Conservation (phyloP, 106 monocot genomes). For the Dendrobium officinale region DNA sequence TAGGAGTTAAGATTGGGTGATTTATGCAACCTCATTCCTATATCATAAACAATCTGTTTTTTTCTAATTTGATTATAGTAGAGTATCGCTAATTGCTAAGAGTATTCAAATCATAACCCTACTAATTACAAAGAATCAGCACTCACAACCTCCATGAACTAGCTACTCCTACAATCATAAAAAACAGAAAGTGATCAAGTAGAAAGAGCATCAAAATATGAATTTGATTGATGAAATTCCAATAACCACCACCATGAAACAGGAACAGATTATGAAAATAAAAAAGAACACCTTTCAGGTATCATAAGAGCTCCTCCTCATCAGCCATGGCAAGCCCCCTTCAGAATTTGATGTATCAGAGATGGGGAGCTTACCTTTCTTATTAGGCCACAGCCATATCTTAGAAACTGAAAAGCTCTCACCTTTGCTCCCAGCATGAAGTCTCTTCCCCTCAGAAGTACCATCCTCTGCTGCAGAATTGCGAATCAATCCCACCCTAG, state of each 20-base stretch:
- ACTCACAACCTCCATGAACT: not conserved
- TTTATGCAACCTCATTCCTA: not conserved
- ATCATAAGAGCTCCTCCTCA: constrained; percentile 22
- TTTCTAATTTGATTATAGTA: not conserved
- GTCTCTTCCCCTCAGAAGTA: constrained; percentile 34
- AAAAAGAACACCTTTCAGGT: constrained; percentile 24
- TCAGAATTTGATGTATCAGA: constrained; percentile 29
- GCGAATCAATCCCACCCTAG: constrained; percentile 6
- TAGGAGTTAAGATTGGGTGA: not conserved
- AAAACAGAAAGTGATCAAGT: not conserved
- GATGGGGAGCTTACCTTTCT: constrained; percentile 56
- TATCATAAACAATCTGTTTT: no score
- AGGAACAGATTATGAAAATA: constrained; percentile 1
- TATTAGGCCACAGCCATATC: constrained; percentile 74
- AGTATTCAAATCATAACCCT: not conserved
- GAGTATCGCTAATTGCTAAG: not conserved
- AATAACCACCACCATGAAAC: not conserved
- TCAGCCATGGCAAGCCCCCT: constrained; percentile 41
- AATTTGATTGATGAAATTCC: constrained; percentile 15
- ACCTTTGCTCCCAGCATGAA: constrained; percentile 54
- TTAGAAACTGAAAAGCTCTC: constrained; percentile 87
- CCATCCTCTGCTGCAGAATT: constrained; percentile 16
- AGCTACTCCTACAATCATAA: not conserved
- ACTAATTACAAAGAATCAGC: not conserved
- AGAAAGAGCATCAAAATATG: constrained; percentile 5